Evolutionary conservation across 257 asterid genomes (phyloP), one percentile per base, ranked within the genome.

Genomic region (Handroanthus guayacan): DNA sequence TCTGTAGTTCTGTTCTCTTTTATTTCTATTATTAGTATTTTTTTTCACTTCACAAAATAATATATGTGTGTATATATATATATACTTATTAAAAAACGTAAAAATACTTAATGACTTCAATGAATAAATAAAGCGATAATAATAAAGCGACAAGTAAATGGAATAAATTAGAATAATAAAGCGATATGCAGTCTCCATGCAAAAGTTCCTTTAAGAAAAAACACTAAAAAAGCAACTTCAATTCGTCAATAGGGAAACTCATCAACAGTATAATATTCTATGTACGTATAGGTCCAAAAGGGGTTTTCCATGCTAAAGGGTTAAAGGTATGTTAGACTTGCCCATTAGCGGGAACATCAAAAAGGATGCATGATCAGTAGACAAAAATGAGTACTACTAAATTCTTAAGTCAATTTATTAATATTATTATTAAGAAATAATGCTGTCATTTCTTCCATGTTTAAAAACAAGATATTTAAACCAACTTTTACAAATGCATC

Each of bases 131-230:
- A 20, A 45, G 75, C 56, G 78, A 77, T 76, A 76, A 67, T 79
- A 81, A 25, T 18, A 65, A 84, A 84, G 79, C 85, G 73, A 80
- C 79, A 72, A 55, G 55, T 62, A 66, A 82, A 72, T 34, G 76
- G 77, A 71, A 66, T 76, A 65, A 82, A 79, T 69, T 79, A 78
- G 80, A 80, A 78, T 74, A 77, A 62, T 48, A 75, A 77, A 76
- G 71, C 71, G 69, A 75, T 13, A 74, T 36, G 56, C 1, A 72
- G 90, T 87, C 85, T 84, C 91, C 90, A 88, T 88, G 90, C 92
- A 90, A 92, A 88, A 92, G 96, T 76, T 75, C 89, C 92, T 90
- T 87, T 88, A 86, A 80, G 55, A 67, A 71, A 83, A 80, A 61
- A 69, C 64, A 67, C 57, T 47, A 77, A 17, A 78, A 84, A 88